Base-by-base conservation (phyloP, 2,329 filamentous ascomycete genomes). In the Venturia aucupariae region DNA sequence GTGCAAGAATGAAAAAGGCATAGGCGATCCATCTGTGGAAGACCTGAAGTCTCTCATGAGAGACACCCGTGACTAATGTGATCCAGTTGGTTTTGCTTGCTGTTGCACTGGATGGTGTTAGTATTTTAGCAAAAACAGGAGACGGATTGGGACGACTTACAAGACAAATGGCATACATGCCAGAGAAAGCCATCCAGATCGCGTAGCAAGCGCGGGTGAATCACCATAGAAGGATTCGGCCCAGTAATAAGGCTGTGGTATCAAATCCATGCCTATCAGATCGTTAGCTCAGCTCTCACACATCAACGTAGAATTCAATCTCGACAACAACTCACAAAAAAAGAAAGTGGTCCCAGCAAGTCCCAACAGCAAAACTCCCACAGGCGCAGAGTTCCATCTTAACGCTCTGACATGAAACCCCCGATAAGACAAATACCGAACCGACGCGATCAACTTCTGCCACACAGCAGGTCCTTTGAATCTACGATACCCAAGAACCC, bases 21-120 rank as follows among this genome's bases (percentile, higher is more conserved):
- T 96, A 96, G 32, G 89, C 90, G 7, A 89, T 86, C 92, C 92
- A 97, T 70, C 93, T 86, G 75, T 97, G 93, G 66, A 97, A 83
- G 39, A 97, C 92, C 69, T 96, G 96, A 61, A 97, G 82, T 61
- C 93, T 83, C 73, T 97, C 93, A 44, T 94, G 92, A 2, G 92
- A 90, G 68, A 97, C 93, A 17, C 93, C 93, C 3, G 92, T 96
- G 65, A 97, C 76, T 65, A 92, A 77, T 0, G 89, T 88, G 64
- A 97, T 83, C 39, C 96, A 72, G 72, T 97, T 97, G 19, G 91
- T 88, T 75, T 97, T 95, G 72, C 90, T 91, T 11, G 94, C 86
- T n/a, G 87, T 90, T 62, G 96, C 80, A 68, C 97, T 93, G 91
- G 48, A 38, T 3, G 7, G 10, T 7, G 39, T 32, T 62, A 55